Percentiles rank a stretch among this genome's conserved stretches.
phyloP scores from a whole-genome alignment of 176 grass and related monocot genomes.

The Bolboschoenus planiculmis region DNA sequence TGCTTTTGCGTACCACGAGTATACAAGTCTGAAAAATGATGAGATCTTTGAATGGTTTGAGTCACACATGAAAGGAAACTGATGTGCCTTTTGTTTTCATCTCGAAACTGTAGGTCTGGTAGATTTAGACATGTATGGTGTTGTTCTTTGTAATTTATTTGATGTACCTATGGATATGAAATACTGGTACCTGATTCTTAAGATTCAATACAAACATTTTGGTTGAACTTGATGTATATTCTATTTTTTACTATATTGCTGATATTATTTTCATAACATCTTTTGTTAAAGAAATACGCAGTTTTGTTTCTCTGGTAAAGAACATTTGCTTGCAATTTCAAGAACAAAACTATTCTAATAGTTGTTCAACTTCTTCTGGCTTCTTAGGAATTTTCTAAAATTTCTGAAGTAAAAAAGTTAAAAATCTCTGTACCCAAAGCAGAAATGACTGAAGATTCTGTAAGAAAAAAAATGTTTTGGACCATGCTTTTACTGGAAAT shows the following conservation, averaged over 20 bases:
- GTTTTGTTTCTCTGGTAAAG: background rate
- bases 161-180: background rate
- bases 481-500: background rate
- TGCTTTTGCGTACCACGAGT: slow-evolving; percentile 73
- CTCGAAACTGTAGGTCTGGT: background rate
- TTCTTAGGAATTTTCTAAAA: background rate
- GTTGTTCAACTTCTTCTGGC: background rate
- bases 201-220: background rate
- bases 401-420: background rate
- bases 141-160: slow-evolving; percentile 11
- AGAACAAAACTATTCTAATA: background rate
- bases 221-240: background rate
- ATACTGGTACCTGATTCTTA: background rate
- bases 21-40: slow-evolving; percentile 53
- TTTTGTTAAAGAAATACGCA: background rate
- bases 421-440: background rate
- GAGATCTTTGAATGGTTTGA: slow-evolving; percentile 87
- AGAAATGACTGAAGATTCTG: background rate
- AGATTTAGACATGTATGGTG: background rate
- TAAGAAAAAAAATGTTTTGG: background rate
- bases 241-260: background rate
- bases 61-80: slow-evolving; percentile 48
- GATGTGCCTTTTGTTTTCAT: background rate
- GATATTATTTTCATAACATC: background rate
- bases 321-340: background rate